Percentiles rank a stretch among this genome's conserved stretches.
Evolutionary conservation across 495 filamentous ascomycete species (phyloP).

Genomic region (Penicillium arizonense): DNA sequence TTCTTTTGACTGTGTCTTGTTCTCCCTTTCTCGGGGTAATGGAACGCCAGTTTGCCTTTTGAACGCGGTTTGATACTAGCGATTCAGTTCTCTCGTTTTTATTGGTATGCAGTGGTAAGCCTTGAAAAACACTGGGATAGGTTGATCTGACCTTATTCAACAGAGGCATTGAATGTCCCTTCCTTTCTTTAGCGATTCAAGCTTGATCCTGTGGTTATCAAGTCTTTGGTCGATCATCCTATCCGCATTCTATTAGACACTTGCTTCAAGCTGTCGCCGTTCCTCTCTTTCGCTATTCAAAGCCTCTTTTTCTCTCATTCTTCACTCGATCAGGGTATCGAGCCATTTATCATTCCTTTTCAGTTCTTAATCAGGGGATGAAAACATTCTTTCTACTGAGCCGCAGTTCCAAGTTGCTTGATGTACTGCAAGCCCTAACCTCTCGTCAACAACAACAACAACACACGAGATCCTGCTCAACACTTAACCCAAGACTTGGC

Average conservation of each 20-base stretch:
- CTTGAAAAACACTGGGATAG: not conserved
- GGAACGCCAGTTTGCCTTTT: not conserved
- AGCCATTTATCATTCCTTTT: not conserved
- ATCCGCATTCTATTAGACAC: slow-evolving; percentile 15
- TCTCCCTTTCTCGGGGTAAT: slow-evolving; percentile 3
- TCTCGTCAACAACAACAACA: not conserved
- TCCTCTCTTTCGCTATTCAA: slow-evolving; percentile 9
- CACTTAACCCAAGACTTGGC: no score
- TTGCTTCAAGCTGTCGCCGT: slow-evolving; percentile 5
- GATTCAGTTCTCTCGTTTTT: slow-evolving; percentile 18
- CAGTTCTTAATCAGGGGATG: not conserved
- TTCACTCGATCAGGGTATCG: slow-evolving; percentile 18
- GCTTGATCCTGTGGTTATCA: slow-evolving; percentile 8
- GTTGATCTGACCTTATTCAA: slow-evolving; percentile 7
- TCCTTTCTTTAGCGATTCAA: slow-evolving; percentile 23
- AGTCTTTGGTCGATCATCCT: slow-evolving; percentile 15
- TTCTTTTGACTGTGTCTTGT: not conserved
- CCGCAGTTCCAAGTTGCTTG: not conserved
- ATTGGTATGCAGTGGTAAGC: slow-evolving; percentile 11
- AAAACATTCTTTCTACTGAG: not conserved
- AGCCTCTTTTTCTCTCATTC: slow-evolving; percentile 2
- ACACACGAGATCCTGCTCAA: not conserved
- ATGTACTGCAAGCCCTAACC: slow-evolving; percentile 5
- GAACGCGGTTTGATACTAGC: slow-evolving; percentile 31
- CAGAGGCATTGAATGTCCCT: slow-evolving; percentile 42